phyloP scores from a whole-genome alignment of 2,329 filamentous ascomycete species.

The Lojkania enalia region DNA sequence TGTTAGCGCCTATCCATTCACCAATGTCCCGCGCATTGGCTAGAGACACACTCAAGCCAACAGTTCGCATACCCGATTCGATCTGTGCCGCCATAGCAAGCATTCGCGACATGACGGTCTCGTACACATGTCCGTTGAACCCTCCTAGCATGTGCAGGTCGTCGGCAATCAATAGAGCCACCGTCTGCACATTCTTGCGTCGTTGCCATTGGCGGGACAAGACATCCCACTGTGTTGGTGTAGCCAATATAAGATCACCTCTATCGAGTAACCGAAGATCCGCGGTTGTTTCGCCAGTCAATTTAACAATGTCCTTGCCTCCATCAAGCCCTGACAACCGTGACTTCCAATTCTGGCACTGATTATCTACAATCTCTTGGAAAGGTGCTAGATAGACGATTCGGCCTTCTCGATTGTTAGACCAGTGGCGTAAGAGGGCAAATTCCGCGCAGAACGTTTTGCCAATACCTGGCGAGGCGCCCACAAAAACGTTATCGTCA shows the following conservation, averaged over 20 bases:
- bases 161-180: constrained; percentile 91
- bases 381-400: constrained; percentile 94
- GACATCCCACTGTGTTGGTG: constrained; percentile 93
- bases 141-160: constrained; percentile 93
- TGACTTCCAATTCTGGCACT: constrained; percentile 82
- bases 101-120: constrained; percentile 97
- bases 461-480: constrained; percentile 89
- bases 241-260: constrained; percentile 88
- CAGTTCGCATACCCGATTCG: constrained; percentile 79
- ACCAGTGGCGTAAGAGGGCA: constrained; percentile 86
- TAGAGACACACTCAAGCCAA: constrained; percentile 88
- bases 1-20: constrained; percentile 97
- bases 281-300: constrained; percentile 88
- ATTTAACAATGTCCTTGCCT: constrained; percentile 87
- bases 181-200: constrained; percentile 89
- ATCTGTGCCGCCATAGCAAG: constrained; percentile 91
- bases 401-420: constrained; percentile 68
- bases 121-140: constrained; percentile 84
- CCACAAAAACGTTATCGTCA: constrained; percentile 91
- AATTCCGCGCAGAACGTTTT: constrained; percentile 98
- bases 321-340: constrained; percentile 72
- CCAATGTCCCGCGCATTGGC: constrained; percentile 92
- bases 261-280: constrained; percentile 87
- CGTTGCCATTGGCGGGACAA: constrained; percentile 95
- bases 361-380: constrained; percentile 86